Evolutionary conservation across 495 filamentous ascomycete species (phyloP).

Genomic region (Hypoxylon subgilvum): DNA sequence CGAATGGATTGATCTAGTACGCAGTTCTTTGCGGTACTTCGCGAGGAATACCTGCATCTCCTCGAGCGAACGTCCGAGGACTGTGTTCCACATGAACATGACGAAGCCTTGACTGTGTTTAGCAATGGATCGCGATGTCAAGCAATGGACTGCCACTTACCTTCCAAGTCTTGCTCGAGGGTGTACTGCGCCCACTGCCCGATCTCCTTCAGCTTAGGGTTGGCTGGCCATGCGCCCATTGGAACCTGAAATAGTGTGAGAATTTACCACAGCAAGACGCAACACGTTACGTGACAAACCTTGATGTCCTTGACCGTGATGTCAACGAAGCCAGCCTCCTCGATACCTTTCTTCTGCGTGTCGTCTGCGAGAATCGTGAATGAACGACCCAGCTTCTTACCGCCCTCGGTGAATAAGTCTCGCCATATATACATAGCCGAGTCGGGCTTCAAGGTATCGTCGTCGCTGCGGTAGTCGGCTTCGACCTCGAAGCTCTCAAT

Average conservation of each 20-base stretch:
- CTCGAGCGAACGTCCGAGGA: slow-evolving; percentile 40
- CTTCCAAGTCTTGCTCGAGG: slow-evolving; percentile 41
- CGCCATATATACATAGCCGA: slow-evolving; percentile 31
- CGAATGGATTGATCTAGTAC: slow-evolving; percentile 31
- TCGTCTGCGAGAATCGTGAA: slow-evolving; percentile 30
- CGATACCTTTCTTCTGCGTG: slow-evolving; percentile 21
- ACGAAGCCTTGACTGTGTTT: slow-evolving; percentile 31
- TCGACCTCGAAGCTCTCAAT: slow-evolving; percentile 40
- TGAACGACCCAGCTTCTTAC: slow-evolving; percentile 32
- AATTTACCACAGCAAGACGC: not conserved
- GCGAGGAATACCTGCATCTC: slow-evolving; percentile 39
- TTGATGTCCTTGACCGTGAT: slow-evolving; percentile 34
- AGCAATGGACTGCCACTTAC: slow-evolving; percentile 4
- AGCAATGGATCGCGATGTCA: not conserved
- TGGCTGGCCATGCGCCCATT: slow-evolving; percentile 54
- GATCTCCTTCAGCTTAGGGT: slow-evolving; percentile 55
- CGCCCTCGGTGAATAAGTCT: slow-evolving; percentile 37
- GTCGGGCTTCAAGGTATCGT: slow-evolving; percentile 34
- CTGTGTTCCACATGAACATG: slow-evolving; percentile 41
- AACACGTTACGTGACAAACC: slow-evolving; percentile 45
- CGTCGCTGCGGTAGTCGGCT: slow-evolving; percentile 39
- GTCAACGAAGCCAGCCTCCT: slow-evolving; percentile 41
- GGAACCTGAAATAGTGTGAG: slow-evolving; percentile 36
- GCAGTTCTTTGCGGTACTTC: slow-evolving; percentile 35
- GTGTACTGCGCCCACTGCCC: slow-evolving; percentile 44